phyloP scores from a whole-genome alignment of 169 alveolate species.

The Babesia gibsoni region DNA sequence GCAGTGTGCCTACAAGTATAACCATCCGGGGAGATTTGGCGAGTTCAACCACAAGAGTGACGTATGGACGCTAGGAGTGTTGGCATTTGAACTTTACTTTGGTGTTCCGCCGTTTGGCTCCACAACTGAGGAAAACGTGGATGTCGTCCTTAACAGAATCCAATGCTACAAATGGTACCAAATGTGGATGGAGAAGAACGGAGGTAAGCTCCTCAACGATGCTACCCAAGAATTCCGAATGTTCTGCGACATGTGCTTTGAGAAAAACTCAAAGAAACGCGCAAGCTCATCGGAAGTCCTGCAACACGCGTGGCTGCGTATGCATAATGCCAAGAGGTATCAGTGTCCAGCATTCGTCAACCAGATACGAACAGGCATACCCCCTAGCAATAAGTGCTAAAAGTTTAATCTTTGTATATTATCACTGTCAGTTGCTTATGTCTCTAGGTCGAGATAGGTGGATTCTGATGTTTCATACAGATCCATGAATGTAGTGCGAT shows the following conservation, averaged over 20 bases:
- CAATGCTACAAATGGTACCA: slow-evolving; percentile 68
- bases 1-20: slow-evolving; percentile 74
- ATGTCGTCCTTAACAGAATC: slow-evolving; percentile 63
- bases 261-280: slow-evolving; percentile 66
- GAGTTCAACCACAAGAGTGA: slow-evolving; percentile 80
- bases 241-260: slow-evolving; percentile 70
- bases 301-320: slow-evolving; percentile 71
- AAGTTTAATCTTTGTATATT: too few species aligned
- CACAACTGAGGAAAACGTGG: slow-evolving; percentile 68
- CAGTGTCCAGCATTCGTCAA: slow-evolving; percentile 57
- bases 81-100: slow-evolving; percentile 77
- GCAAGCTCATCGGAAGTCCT: slow-evolving; percentile 66
- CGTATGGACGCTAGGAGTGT: slow-evolving; percentile 80
- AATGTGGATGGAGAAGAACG: slow-evolving; percentile 43
- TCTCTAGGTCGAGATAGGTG: slow-evolving; percentile 27
- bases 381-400: too few species aligned
- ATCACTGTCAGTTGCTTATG: too few species aligned
- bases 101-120: slow-evolving; percentile 78
- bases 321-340: slow-evolving; percentile 64
- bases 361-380: slow-evolving; percentile 70
- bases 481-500: slow-evolving; percentile 30
- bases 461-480: slow-evolving; percentile 54
- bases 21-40: slow-evolving; percentile 64
- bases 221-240: slow-evolving; percentile 65
- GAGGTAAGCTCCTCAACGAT: slow-evolving; percentile 39